These are phyloP conservation scores for Oleoguttula mirabilis DNA, from an alignment of 495 filamentous ascomycete genomes.

Conservation along the genomic window DNA sequence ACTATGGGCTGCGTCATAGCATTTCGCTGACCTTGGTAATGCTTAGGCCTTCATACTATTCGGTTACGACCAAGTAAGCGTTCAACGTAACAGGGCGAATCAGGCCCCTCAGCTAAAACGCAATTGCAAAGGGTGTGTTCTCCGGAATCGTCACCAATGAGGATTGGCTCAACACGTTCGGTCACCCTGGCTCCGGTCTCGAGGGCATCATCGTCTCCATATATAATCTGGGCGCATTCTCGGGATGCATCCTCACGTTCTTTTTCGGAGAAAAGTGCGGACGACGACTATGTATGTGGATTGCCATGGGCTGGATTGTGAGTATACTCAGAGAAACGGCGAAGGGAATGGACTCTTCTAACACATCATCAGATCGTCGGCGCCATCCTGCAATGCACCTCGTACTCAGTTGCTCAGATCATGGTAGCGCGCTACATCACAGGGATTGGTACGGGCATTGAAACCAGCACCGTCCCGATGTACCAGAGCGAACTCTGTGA, in stretches of 20 bases:
- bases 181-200: conserved; percentile 17
- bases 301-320: conserved; percentile 28
- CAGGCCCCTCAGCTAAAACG: background rate
- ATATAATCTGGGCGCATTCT: conserved; percentile 28
- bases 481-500: conserved; percentile 28
- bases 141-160: conserved; percentile 32
- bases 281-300: conserved; percentile 25
- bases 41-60: background rate
- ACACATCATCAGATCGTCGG: conserved; percentile 17
- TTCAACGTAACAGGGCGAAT: background rate
- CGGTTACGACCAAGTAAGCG: conserved; percentile 39
- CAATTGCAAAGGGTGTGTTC: conserved; percentile 32
- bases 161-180: conserved; percentile 35
- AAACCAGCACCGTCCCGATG: conserved; percentile 24
- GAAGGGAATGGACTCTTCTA: background rate
- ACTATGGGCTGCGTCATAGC: too few relatives aligned
- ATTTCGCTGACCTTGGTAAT: background rate
- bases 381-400: conserved; percentile 23
- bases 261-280: conserved; percentile 24
- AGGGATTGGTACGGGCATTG: conserved; percentile 27
- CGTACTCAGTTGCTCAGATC: conserved; percentile 24
- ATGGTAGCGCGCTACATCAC: conserved; percentile 23
- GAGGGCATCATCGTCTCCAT: conserved; percentile 28
- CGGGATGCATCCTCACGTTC: conserved; percentile 26
- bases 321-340: background rate